Evolutionary conservation across 176 grass and related monocot species (phyloP).

Genomic region (Oropetium thomaeum): DNA sequence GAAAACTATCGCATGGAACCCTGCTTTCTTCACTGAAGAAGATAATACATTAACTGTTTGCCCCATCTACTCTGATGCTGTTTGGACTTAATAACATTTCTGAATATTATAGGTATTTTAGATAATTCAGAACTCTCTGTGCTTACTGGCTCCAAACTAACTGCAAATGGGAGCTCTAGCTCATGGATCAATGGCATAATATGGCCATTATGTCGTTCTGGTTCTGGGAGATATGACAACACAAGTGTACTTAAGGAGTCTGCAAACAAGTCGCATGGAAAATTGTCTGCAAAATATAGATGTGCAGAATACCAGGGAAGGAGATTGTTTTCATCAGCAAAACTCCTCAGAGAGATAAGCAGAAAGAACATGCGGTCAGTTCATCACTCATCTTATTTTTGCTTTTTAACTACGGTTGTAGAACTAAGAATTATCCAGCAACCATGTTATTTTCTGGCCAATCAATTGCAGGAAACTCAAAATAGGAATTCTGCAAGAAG

Average conservation of each 20-base stretch:
- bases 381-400: constrained; percentile 4
- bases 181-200: constrained; percentile 1
- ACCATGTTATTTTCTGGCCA: constrained; percentile 24
- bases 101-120: constrained; percentile 61
- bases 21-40: constrained; percentile 82
- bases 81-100: not conserved
- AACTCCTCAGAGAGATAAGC: constrained; percentile 28
- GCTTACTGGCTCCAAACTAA: constrained; percentile 53
- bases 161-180: constrained; percentile 26
- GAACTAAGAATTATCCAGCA: constrained; percentile 11
- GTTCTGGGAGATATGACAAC: constrained; percentile 33
- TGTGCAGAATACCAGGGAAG: constrained; percentile 37
- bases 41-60: constrained; percentile 38
- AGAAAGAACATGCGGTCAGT: constrained; percentile 33
- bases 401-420: not conserved
- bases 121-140: constrained; percentile 69
- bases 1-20: constrained; percentile 94
- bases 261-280: constrained; percentile 27
- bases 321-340: constrained; percentile 53
- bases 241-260: constrained; percentile 16
- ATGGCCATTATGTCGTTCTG: constrained; percentile 19
- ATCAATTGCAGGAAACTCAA: constrained; percentile 39
- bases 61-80: not conserved
- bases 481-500: constrained; percentile 31
- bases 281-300: constrained; percentile 33